A percentile compares a stretch with the other conserved stretches of the same genome.
These are phyloP conservation scores for Brettanomyces naardenensis DNA, from an alignment of 805 yeast genomes.

Conservation along the genomic window DNA sequence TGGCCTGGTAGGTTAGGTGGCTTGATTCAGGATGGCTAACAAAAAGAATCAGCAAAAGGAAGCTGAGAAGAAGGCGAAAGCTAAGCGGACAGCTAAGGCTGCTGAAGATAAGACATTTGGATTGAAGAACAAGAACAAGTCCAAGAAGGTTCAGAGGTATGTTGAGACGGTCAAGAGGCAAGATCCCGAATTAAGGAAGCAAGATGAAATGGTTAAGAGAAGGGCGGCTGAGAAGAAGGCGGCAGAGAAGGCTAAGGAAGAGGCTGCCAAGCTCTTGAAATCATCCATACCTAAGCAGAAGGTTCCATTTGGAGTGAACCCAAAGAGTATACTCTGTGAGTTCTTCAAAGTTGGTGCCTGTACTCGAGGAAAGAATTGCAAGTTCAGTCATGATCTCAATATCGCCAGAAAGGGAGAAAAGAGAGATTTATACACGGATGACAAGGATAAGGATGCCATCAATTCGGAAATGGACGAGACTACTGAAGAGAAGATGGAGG, in stretches of 20 bases:
- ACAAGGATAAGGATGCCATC: slow-evolving; percentile 50
- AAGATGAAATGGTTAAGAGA: slow-evolving; percentile 47
- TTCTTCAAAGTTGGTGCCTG: slow-evolving; percentile 80
- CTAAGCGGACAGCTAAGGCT: slow-evolving; percentile 50
- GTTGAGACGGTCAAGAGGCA: slow-evolving; percentile 65
- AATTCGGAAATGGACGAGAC: slow-evolving; percentile 19
- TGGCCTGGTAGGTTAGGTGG: too few relatives aligned
- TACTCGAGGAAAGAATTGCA: slow-evolving; percentile 79
- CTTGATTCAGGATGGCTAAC: too few relatives aligned
- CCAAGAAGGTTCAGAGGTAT: slow-evolving; percentile 76
- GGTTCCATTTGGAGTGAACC: slow-evolving; percentile 96
- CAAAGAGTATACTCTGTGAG: slow-evolving; percentile 87
- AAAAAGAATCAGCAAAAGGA: slow-evolving; percentile 36
- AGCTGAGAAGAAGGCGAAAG: slow-evolving; percentile 55
- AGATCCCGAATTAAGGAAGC: slow-evolving; percentile 38
- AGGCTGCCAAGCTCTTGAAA: slow-evolving; percentile 73
- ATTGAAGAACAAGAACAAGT: slow-evolving; percentile 89
- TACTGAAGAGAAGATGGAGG: slow-evolving; percentile 48
- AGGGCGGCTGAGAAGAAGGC: slow-evolving; percentile 86
- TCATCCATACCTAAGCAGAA: slow-evolving; percentile 64
- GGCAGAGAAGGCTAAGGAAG: slow-evolving; percentile 81
- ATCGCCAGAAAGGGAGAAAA: slow-evolving; percentile 84
- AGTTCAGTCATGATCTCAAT: slow-evolving; percentile 82
- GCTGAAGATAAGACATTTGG: slow-evolving; percentile 92
- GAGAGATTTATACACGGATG: slow-evolving; percentile 89